Evolutionary conservation across 352 stramenopile species (phyloP).

Genomic region (Globisporangium cylindrosporum): DNA sequence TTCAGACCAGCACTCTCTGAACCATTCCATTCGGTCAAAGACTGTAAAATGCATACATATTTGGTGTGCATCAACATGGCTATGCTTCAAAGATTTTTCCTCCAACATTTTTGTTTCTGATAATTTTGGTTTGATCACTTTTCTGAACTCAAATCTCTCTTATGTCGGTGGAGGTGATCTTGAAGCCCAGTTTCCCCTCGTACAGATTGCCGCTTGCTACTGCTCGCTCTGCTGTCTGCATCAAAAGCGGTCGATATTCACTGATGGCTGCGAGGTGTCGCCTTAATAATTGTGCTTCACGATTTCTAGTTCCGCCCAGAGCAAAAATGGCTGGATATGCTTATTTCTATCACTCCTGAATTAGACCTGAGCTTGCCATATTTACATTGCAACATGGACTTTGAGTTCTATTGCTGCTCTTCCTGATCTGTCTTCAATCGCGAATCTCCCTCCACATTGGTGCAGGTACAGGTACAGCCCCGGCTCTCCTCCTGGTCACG

Average conservation of each 20-base stretch:
- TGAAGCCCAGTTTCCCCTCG: not conserved
- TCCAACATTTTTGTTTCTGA: too few species aligned
- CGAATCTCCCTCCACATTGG: not conserved
- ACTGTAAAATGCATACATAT: too few species aligned
- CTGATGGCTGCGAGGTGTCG: not conserved
- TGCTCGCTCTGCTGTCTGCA: not conserved
- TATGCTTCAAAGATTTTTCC: too few species aligned
- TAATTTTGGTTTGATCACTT: too few species aligned
- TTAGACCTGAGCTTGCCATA: not conserved
- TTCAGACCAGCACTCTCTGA: too few species aligned
- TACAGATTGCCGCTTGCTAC: not conserved
- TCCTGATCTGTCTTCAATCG: not conserved
- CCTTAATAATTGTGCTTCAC: not conserved
- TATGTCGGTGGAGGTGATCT: not conserved
- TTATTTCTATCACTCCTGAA: not conserved
- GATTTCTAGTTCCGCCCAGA: not conserved
- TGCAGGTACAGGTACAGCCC: not conserved
- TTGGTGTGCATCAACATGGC: too few species aligned
- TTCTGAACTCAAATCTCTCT: too few species aligned
- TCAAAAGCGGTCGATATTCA: not conserved
- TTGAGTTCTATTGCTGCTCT: not conserved
- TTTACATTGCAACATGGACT: not conserved
- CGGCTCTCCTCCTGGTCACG: not conserved
- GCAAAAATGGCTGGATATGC: not conserved
- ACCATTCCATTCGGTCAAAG: too few species aligned